Percentiles rank a stretch among this genome's conserved stretches.
Evolutionary conservation across 768 basidiomycete genomes (phyloP).

Genomic region (Pulveroboletus frians): DNA sequence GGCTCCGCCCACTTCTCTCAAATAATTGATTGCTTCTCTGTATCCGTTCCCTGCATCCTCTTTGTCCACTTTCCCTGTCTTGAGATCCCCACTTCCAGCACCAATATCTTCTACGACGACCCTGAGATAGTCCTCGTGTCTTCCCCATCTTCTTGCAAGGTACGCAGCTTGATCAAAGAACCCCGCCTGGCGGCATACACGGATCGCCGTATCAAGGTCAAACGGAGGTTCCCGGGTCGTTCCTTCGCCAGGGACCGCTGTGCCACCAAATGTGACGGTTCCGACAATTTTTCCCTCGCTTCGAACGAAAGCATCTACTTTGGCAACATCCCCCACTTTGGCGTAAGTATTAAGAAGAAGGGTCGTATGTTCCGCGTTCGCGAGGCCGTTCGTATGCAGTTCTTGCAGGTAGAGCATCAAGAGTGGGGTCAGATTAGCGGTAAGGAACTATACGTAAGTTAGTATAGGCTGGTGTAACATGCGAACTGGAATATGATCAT

Average conservation of each 20-base stretch:
- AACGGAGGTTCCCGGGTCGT: conserved; percentile 77
- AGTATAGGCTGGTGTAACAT: background rate
- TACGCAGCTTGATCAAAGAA: conserved; percentile 95
- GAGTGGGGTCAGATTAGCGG: conserved; percentile 92
- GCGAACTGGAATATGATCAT: background rate
- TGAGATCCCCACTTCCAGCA: conserved; percentile 6
- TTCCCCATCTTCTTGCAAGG: conserved; percentile 84
- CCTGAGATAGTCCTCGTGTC: conserved; percentile 89
- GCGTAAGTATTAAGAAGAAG: conserved; percentile 96
- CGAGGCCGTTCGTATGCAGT: conserved; percentile 81
- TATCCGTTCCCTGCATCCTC: conserved; percentile 43
- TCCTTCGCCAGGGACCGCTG: conserved; percentile 30
- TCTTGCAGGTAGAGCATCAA: conserved; percentile 96
- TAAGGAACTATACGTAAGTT: conserved; percentile 66
- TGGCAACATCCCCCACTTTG: conserved; percentile 85
- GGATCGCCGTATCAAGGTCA: conserved; percentile 94
- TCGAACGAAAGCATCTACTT: conserved; percentile 89
- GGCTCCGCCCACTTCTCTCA: conserved; percentile 72
- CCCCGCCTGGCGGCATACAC: conserved; percentile 93
- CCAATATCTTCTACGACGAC: conserved; percentile 93
- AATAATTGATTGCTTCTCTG: conserved; percentile 73
- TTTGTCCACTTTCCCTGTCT: conserved; percentile 14
- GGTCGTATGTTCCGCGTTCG: conserved; percentile 95
- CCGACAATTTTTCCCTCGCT: conserved; percentile 59
- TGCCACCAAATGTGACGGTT: conserved; percentile 15